These are phyloP conservation scores for Aquilaria sinensis DNA, from an alignment of 345 rosid species.

Conservation along the genomic window DNA sequence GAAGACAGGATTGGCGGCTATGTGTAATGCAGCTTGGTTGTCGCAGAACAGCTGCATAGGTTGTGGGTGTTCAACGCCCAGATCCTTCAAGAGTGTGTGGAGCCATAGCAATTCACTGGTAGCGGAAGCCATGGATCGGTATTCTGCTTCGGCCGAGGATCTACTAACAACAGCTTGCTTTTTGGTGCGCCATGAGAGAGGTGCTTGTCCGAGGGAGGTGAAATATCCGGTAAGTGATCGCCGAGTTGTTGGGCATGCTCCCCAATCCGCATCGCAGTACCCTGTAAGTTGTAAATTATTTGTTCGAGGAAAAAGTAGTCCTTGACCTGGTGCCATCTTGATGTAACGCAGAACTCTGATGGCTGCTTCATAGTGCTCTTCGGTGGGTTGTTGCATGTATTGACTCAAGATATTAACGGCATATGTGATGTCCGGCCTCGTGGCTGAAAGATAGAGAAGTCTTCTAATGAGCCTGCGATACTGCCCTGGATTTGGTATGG, in stretches of 20 bases:
- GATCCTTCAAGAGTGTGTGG: background rate
- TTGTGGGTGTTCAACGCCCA: background rate
- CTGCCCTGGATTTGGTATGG: background rate
- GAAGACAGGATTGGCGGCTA: background rate
- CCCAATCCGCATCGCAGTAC: background rate
- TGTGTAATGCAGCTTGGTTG: background rate
- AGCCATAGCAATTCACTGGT: background rate
- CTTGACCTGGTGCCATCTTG: background rate
- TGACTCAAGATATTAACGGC: background rate
- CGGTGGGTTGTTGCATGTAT: background rate
- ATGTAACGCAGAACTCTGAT: background rate
- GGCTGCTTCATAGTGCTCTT: background rate
- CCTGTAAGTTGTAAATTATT: background rate
- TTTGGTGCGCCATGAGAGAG: background rate
- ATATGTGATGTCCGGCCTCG: background rate
- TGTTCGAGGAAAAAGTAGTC: background rate
- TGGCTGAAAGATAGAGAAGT: background rate
- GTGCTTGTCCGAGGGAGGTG: background rate
- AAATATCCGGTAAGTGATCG: background rate
- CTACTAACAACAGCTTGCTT: background rate
- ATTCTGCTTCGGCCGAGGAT: background rate
- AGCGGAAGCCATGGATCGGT: background rate
- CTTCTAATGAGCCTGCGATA: background rate
- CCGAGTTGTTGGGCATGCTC: background rate
- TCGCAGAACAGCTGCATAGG: background rate